Evolutionary conservation across 257 asterid genomes (phyloP), one percentile per base, ranked within the genome.

Genomic region (Agastache rugosa): DNA sequence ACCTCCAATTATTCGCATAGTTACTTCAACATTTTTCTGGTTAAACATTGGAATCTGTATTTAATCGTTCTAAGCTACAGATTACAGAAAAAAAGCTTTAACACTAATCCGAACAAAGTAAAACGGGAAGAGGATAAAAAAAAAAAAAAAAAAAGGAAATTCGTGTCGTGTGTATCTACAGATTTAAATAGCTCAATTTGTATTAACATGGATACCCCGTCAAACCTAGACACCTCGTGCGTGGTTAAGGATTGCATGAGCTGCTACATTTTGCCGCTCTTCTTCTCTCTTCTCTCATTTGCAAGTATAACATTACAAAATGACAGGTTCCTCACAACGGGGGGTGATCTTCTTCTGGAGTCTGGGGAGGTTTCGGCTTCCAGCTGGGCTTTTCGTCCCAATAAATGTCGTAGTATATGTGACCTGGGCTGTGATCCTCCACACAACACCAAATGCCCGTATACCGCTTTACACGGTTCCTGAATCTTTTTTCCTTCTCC

Each of bases 351-450:
- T 95, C 97, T 72, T 76, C 79, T 20, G 87, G 88, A 72, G 88
- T 84, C 81, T 85, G 91, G 39, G 99, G 99, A 11, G 98, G 92
- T 48, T 71, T 71, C 0, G 99, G 92, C 80, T 95, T 92, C 99
- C 99, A 95, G 6, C 45, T 79, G 2, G 97, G 96, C 69, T 93
- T 95, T 82, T 95, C 98, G 69, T 95, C 99, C 99, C 99, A 95
- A 69, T 88, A 95, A 74, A 89, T 88, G 79, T 95, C 97, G 70
- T 95, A 95, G 66, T 87, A 92, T 81, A 95, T 89, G 80, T 92
- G 97, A 29, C 99, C 99, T 2, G 92, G 96, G 25, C 84, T 82
- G 62, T 79, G 85, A 82, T 89, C 42, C 44, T 80, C 87, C 47
- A 91, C 93, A 15, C 99, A 95, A 75, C 99, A 95, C 99, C 99